These are phyloP conservation scores for Epichloe sibirici DNA, from an alignment of 2,329 filamentous ascomycete genomes.

Conservation along the genomic window DNA sequence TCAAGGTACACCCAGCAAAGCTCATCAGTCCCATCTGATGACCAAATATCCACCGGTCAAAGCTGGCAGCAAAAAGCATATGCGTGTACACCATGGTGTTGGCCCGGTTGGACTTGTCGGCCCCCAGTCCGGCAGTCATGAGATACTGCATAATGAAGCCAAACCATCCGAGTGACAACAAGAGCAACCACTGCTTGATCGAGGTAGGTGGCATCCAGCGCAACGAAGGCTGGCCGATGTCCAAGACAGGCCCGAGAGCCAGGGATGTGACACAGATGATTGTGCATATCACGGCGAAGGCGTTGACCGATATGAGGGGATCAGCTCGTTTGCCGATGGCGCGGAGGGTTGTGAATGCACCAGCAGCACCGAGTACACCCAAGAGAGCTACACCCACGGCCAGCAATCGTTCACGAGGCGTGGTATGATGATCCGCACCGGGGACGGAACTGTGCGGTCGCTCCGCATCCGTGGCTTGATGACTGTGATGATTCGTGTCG, in stretches of 20 bases:
- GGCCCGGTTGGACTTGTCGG: conserved; percentile 52
- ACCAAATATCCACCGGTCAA: conserved; percentile 41
- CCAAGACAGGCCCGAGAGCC: conserved; percentile 31
- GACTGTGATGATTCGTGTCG: not conserved
- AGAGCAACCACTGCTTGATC: conserved; percentile 48
- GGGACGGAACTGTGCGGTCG: conserved; percentile 10
- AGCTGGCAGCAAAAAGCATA: conserved; percentile 42
- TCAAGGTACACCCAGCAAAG: conserved; percentile 37
- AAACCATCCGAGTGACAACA: conserved; percentile 56
- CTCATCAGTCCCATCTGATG: conserved; percentile 37
- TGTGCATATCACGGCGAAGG: conserved; percentile 62
- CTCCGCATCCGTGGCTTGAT: not conserved
- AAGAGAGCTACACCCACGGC: conserved; percentile 63
- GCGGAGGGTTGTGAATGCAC: conserved; percentile 63
- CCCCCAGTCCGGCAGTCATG: conserved; percentile 63
- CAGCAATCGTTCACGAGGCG: conserved; percentile 50
- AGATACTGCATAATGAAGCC: conserved; percentile 82
- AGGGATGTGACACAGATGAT: conserved; percentile 54
- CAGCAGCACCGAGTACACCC: conserved; percentile 64
- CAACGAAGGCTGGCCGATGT: conserved; percentile 33
- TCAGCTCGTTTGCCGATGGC: conserved; percentile 72
- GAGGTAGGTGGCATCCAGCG: conserved; percentile 29
- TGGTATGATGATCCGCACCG: conserved; percentile 28
- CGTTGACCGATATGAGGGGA: conserved; percentile 74
- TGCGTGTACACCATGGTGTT: conserved; percentile 47